phyloP scores from a whole-genome alignment of 225 moss, liverwort and hornwort genomes.

The Sphagnum contortum region DNA sequence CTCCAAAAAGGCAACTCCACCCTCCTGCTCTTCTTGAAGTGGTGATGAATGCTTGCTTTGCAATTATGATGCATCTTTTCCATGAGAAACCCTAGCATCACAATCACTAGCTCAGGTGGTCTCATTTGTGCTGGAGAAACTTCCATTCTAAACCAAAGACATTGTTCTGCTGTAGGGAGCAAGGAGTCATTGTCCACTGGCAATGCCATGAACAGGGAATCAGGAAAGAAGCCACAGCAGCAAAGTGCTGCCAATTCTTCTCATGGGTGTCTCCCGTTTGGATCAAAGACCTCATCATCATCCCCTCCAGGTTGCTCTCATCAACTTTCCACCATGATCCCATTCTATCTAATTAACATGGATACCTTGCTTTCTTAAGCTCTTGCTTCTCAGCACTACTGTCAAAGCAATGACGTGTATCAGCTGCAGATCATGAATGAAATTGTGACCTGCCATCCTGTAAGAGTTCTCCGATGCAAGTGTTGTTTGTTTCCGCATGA shows the following conservation, averaged over 20 bases:
- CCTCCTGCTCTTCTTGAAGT: too few species aligned
- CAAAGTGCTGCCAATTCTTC: neutral
- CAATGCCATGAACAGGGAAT: too few species aligned
- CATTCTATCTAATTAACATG: too few species aligned
- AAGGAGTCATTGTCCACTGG: too few species aligned
- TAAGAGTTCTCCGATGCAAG: too few species aligned
- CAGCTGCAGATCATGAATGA: neutral
- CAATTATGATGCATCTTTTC: neutral
- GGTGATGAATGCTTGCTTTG: too few species aligned
- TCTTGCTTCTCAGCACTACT: too few species aligned
- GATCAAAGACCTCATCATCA: too few species aligned
- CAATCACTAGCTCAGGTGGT: neutral
- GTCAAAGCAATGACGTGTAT: neutral
- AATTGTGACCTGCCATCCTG: neutral
- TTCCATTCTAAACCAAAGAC: neutral
- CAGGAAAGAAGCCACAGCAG: too few species aligned
- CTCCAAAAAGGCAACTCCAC: too few species aligned
- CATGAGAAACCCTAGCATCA: neutral
- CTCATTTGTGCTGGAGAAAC: neutral
- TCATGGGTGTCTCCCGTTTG: neutral
- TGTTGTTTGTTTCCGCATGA: too few species aligned
- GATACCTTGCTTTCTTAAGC: too few species aligned
- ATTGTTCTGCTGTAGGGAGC: neutral
- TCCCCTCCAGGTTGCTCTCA: neutral
- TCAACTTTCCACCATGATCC: neutral